Evolutionary conservation across 2,329 filamentous ascomycete genomes (phyloP).

Genomic region (Chalaropsis thielavioides): DNA sequence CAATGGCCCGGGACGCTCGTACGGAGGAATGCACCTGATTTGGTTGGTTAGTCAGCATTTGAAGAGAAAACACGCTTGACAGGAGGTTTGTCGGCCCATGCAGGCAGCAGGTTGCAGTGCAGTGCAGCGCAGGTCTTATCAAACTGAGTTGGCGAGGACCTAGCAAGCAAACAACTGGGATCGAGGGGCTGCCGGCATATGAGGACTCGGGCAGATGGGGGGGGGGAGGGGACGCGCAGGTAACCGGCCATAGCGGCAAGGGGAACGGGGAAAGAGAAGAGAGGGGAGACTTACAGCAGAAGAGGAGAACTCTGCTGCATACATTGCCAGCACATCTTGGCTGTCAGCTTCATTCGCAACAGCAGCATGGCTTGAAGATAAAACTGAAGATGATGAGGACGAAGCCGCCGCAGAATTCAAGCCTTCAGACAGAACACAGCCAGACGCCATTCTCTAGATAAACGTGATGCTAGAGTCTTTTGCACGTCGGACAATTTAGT

Average conservation of each 20-base stretch:
- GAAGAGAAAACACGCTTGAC: background rate
- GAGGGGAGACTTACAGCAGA: constrained; percentile 4
- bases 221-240: background rate
- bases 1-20: background rate
- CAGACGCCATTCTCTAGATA: constrained; percentile 4
- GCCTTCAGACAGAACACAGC: background rate
- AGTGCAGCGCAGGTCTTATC: background rate
- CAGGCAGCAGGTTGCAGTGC: background rate
- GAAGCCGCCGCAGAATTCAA: background rate
- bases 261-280: background rate
- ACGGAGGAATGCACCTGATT: background rate
- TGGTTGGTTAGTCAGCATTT: background rate
- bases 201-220: background rate
- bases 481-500: background rate
- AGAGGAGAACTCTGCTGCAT: constrained; percentile 14
- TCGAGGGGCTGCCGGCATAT: background rate
- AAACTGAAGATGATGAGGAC: background rate
- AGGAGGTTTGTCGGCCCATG: background rate
- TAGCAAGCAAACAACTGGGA: background rate
- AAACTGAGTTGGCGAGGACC: background rate
- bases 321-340: constrained; percentile 13
- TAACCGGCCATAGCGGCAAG: background rate
- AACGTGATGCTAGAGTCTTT: background rate
- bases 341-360: constrained; percentile 9
- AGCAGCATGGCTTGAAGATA: background rate